Evolutionary conservation across 164 flowering plant species (phyloP).

Genomic region (Vitis cinerea): DNA sequence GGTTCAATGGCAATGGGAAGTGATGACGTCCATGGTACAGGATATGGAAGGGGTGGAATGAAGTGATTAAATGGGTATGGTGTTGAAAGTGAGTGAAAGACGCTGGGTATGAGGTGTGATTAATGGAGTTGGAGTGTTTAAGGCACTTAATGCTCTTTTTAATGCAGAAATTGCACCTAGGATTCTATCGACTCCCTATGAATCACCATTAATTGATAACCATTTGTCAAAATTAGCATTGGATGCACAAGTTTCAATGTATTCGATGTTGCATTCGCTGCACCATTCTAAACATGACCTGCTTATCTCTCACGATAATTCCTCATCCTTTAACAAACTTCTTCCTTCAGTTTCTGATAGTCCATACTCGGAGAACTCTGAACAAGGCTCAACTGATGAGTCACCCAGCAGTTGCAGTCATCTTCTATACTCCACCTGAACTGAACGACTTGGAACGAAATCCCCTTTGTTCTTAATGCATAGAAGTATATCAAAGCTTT

Average conservation of each 20-base stretch:
- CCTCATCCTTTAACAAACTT: slow-evolving; percentile 70
- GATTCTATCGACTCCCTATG: slow-evolving; percentile 83
- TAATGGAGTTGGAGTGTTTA: too few relatives aligned
- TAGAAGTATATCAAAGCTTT: slow-evolving; percentile 64
- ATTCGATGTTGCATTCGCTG: slow-evolving; percentile 67
- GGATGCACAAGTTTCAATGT: slow-evolving; percentile 89
- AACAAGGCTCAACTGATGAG: slow-evolving; percentile 32
- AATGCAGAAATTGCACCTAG: slow-evolving; percentile 79
- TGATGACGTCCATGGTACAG: too few relatives aligned
- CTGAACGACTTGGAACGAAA: slow-evolving; percentile 79
- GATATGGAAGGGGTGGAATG: too few relatives aligned
- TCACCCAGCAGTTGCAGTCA: slow-evolving; percentile 41
- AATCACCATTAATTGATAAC: slow-evolving; percentile 86
- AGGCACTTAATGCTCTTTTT: too few relatives aligned
- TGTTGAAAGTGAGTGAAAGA: too few relatives aligned
- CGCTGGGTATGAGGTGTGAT: too few relatives aligned
- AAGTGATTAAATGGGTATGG: too few relatives aligned
- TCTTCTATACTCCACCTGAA: slow-evolving; percentile 79
- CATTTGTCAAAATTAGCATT: slow-evolving; percentile 89
- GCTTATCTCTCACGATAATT: slow-evolving; percentile 46
- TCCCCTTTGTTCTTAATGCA: slow-evolving; percentile 96
- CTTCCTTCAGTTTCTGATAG: slow-evolving; percentile 76
- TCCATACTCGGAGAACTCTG: slow-evolving; percentile 56
- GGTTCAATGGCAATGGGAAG: too few relatives aligned
- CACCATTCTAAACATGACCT: slow-evolving; percentile 87